Percentiles rank a stretch among this genome's conserved stretches.
Conservation (phyloP, 257 asterid genomes). For the Nicotiana otophora region DNA sequence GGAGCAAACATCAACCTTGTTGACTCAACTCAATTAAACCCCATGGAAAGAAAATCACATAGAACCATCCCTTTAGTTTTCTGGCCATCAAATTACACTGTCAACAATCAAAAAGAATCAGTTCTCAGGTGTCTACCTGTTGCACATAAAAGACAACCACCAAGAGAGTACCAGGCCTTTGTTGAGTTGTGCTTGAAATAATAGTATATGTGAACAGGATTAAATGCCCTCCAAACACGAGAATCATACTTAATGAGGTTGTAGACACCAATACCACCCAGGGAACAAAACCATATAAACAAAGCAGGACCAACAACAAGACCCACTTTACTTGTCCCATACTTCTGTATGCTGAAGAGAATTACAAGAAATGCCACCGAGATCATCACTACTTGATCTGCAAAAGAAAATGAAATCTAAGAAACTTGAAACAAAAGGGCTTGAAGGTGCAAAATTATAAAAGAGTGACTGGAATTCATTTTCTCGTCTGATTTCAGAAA, state of each 20-base stretch:
- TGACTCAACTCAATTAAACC: neutral
- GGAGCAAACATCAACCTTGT: neutral
- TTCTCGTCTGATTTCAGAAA: neutral
- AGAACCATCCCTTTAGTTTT: neutral
- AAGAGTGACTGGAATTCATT: neutral
- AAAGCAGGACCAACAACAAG: conserved; percentile 94
- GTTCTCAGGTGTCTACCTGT: conserved; percentile 59
- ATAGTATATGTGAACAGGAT: conserved; percentile 82
- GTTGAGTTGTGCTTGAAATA: conserved; percentile 73
- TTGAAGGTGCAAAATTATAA: neutral
- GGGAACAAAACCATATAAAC: conserved; percentile 95
- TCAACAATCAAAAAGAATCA: neutral
- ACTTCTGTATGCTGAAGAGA: conserved; percentile 90
- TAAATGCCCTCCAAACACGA: conserved; percentile 70
- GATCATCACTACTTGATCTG: conserved; percentile 92
- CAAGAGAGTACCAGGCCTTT: conserved; percentile 94
- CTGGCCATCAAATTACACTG: neutral
- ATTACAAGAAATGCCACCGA: conserved; percentile 78
- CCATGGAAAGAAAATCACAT: neutral
- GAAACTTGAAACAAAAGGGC: conserved; percentile 9
- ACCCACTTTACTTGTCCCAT: conserved; percentile 97
- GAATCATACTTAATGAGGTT: conserved; percentile 81
- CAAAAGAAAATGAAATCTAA: conserved; percentile 32
- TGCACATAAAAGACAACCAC: conserved; percentile 92
- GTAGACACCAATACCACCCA: conserved; percentile 90